A percentile compares a stretch with the other conserved stretches of the same genome.
These are phyloP conservation scores for Chiua sp. DNA, from an alignment of 1,284 basidiomycete genomes.

Conservation along the genomic window DNA sequence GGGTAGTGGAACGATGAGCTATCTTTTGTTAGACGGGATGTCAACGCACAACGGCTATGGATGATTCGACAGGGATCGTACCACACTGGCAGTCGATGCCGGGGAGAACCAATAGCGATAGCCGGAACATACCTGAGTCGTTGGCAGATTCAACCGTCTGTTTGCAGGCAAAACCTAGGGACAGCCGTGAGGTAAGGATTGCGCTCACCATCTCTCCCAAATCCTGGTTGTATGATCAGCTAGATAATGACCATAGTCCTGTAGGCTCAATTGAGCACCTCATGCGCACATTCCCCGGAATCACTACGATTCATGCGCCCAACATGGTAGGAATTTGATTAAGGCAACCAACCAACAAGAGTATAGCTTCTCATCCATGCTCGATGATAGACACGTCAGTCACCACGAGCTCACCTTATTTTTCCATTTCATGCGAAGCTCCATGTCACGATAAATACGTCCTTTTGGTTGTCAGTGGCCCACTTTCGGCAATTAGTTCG, in stretches of 20 bases:
- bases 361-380: too few species aligned
- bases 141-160: constrained; percentile 42
- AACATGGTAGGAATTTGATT: constrained; percentile 44
- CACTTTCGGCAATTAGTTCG: constrained; percentile 33
- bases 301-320: constrained; percentile 12
- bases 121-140: constrained; percentile 69
- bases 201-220: neutral
- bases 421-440: constrained; percentile 46
- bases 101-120: constrained; percentile 60
- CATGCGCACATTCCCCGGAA: too few species aligned
- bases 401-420: constrained; percentile 14
- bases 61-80: too few species aligned
- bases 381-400: neutral
- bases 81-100: too few species aligned
- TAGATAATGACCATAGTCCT: constrained; percentile 50
- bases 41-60: too few species aligned
- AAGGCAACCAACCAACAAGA: too few species aligned
- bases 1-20: too few species aligned
- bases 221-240: neutral
- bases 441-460: constrained; percentile 78
- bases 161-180: too few species aligned
- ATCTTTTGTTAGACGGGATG: too few species aligned
- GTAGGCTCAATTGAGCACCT: constrained; percentile 71
- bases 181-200: too few species aligned
- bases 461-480: neutral